Base-by-base conservation (phyloP, 2,329 filamentous ascomycete species). In the Neonectria faginata region DNA sequence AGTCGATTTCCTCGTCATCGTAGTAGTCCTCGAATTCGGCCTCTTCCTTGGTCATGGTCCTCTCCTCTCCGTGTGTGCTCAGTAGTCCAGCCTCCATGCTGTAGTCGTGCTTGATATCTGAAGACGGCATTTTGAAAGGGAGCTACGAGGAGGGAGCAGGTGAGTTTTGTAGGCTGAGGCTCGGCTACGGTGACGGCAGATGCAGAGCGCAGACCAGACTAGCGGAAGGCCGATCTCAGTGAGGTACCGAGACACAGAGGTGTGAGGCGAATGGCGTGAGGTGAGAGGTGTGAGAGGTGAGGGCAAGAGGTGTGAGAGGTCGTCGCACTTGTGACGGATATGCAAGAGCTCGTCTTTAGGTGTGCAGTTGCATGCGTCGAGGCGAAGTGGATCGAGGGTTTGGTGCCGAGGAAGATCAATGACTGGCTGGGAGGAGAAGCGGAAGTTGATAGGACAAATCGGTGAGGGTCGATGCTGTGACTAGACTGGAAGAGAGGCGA, bases 31-130 rank as follows among this genome's bases (percentile, higher is more conserved):
- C 69, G 67, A 69, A 60, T 60, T 64, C 65, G 67, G 69, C 56
- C 68, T 74, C 72, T 69, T 74, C 74, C 47, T 60, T 42, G 39
- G 39, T 66, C 69, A 74, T 71, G 58, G 64, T 74, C 65, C 68
- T 74, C 72, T 74, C 72, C 73, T 74, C 70, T 73, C 63, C 64
- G 64, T 70, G 62, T 64, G 65, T 74, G 70, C 58, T 74, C 68
- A 73, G 67, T 60, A 74, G 64, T 74, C 72, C 72, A 63, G 72
- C 70, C 68, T 74, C 72, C 72, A 74, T 72, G 69, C 66, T 73
- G 70, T 73, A 69, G 61, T 74, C 68, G 64, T 74, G 62, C 67
- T 74, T 74, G 61, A 42, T 65, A 41, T 72, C 68, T 57, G 59
- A 50, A 63, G 64, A 66, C 54, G 68, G 57, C 67, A 72, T 73